A percentile compares a stretch with the other conserved stretches of the same genome.
Evolutionary conservation across 225 moss, liverwort and hornwort species (phyloP).

Genomic region (Neckera pumila): DNA sequence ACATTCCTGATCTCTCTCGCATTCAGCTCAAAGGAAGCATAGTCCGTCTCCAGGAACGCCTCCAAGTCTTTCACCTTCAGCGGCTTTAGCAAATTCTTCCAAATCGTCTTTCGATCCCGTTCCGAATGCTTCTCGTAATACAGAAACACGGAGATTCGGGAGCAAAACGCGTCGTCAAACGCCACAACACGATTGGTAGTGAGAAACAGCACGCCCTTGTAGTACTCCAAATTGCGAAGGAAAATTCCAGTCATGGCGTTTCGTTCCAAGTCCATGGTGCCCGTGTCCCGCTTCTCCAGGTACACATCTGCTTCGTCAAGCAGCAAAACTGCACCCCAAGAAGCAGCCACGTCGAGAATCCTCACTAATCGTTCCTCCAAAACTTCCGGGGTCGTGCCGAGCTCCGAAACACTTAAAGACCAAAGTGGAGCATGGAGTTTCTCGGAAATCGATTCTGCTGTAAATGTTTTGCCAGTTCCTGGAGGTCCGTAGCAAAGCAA

Average conservation of each 20-base stretch:
- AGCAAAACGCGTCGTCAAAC: slow-evolving; percentile 45
- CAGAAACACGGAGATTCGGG: slow-evolving; percentile 45
- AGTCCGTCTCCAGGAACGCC: not conserved
- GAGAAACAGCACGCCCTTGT: slow-evolving; percentile 30
- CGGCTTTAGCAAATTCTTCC: slow-evolving; percentile 26
- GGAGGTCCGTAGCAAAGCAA: slow-evolving; percentile 42
- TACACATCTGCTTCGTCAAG: slow-evolving; percentile 44
- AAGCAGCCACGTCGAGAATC: slow-evolving; percentile 20
- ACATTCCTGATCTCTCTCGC: slow-evolving; percentile 51
- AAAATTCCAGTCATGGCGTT: slow-evolving; percentile 36
- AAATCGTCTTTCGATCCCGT: not conserved
- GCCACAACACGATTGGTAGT: slow-evolving; percentile 34
- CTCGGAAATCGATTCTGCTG: slow-evolving; percentile 40
- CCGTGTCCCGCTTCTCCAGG: slow-evolving; percentile 6
- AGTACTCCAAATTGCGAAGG: slow-evolving; percentile 29
- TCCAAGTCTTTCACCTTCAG: not conserved
- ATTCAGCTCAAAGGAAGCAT: slow-evolving; percentile 18
- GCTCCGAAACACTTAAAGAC: slow-evolving; percentile 34
- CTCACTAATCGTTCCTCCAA: slow-evolving; percentile 9
- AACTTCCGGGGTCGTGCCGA: not conserved
- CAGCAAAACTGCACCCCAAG: slow-evolving; percentile 31
- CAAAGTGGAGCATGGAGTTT: slow-evolving; percentile 34
- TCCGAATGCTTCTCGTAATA: slow-evolving; percentile 1
- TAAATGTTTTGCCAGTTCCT: slow-evolving; percentile 39
- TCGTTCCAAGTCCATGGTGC: not conserved